A percentile compares a stretch with the other conserved stretches of the same genome.
Evolutionary conservation across 2,329 filamentous ascomycete genomes (phyloP).

Genomic region (Podosphaera fusca): DNA sequence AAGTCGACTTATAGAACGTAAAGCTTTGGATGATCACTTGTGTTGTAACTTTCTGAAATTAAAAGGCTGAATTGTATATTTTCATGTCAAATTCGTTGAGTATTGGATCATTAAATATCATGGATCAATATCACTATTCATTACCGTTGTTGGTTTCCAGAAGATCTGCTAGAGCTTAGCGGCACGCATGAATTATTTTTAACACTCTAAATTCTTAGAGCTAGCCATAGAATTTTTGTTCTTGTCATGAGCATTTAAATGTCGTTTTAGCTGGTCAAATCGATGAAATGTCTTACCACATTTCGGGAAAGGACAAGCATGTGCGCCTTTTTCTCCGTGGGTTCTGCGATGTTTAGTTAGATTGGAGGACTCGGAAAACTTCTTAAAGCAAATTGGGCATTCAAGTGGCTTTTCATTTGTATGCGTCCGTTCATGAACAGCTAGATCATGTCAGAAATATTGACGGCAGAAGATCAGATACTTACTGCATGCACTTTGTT

Average conservation of each 20-base stretch:
- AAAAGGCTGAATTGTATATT: background rate
- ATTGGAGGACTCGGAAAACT: slow-evolving; percentile 42
- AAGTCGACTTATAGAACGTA: background rate
- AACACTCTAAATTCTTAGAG: slow-evolving; percentile 6
- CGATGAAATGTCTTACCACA: slow-evolving; percentile 36
- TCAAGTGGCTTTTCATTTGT: slow-evolving; percentile 39
- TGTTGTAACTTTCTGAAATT: background rate
- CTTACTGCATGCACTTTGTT: slow-evolving; percentile 42
- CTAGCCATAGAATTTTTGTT: slow-evolving; percentile 1
- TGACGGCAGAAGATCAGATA: background rate
- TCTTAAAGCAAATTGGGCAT: slow-evolving; percentile 33
- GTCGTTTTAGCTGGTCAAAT: slow-evolving; percentile 35
- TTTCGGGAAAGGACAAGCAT: slow-evolving; percentile 23
- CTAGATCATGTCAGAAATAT: background rate
- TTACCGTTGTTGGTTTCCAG: background rate
- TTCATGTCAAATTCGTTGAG: background rate
- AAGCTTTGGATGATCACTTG: background rate
- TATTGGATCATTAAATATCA: background rate
- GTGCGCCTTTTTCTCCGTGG: slow-evolving; percentile 29
- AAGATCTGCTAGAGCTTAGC: background rate
- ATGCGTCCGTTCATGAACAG: slow-evolving; percentile 45
- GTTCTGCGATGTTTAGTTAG: slow-evolving; percentile 41
- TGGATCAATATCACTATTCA: background rate
- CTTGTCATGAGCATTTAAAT: slow-evolving; percentile 19
- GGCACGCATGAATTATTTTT: background rate